Base-by-base conservation (phyloP, 768 basidiomycete genomes). In the Russula virescens region DNA sequence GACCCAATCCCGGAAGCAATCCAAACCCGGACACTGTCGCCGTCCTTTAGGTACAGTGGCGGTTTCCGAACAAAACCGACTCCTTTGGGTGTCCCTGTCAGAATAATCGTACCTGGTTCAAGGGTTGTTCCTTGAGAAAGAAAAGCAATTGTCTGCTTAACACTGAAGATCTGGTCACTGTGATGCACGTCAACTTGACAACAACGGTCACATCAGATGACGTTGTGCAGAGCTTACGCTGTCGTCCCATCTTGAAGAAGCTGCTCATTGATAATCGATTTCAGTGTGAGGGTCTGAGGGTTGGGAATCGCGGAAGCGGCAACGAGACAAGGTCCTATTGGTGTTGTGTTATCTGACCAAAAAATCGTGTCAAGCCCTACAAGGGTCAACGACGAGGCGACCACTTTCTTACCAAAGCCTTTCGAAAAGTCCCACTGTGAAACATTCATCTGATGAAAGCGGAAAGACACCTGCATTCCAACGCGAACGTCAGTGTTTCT, bases 401-500 rank as follows among this genome's bases (percentile, higher is more conserved):
- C 5, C 58, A 40, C 2, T 56, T 19, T 68, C 80, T 26, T 61
- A 87, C 91, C 92, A 67, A 92, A 95, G 46, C 87, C 80, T 73
- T 95, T 95, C 28, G 90, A 91, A 74, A 91, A 94, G 34, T 82
- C 78, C 92, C 93, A 95, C 68, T 95, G 93, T 0, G 87, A 86
- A 11, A 87, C 85, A 4, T 83, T 83, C 74, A 89, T 76, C 71
- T 94, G 93, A 68, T 88, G 86, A 66, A 86, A 84, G 46, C 93
- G 83, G 81, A 93, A 92, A 5, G 91, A 92, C 3, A 89, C 80
- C 86, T 88, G 43, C 26, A 11, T 28, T 48, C 40, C 40, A 18
- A 6, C 26, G 31, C 48, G 53, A 21, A 38, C 35, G 57, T 43
- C 10, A 46, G 45, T 5, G 18, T 34, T n/a, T n/a, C 26, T 25